Evolutionary conservation across 2,329 filamentous ascomycete genomes (phyloP), one percentile per base, ranked within the genome.

Genomic region (Claviceps sp.): DNA sequence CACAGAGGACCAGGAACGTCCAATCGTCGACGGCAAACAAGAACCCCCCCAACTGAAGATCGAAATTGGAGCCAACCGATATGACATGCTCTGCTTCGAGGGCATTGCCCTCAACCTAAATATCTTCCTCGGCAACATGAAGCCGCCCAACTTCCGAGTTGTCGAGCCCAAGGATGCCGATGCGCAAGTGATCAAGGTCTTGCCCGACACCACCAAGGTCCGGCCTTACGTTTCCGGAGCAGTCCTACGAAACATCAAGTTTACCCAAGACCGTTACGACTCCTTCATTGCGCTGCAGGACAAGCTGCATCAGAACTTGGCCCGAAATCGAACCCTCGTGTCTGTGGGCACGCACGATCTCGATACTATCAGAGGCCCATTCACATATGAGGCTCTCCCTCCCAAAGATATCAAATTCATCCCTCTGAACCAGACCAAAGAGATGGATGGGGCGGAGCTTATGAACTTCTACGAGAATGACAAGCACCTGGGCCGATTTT

Each of bases 271-370:
- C 59, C 79, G 86, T 59, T 98, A 98, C 69, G 88, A 95, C 61
- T 96, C 89, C 63, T 98, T 98, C 85, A 98, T 98, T 66, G 81
- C 85, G 52, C 78, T 98, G 47, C 93, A 98, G 73, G 94, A 98
- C 72, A 98, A 98, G 74, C 80, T 98, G 47, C 93, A 98, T 73
- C 86, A 91, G 67, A 98, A 98, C 65, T 74, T 98, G 58, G 94
- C 93, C 48, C 82, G 93, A 56, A 87, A 97, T 69, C 77, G 93
- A 62, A 96, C 91, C 1, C 73, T 98, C 47, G 91, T 96, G n/a
- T 87, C 91, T 22, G 96, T 98, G 64, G 93, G 93, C 60, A 98
- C 93, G 3, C 93, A 98, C 69, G 91, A 98, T 66, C 75, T 97
- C 57, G 90, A 97, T 65, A 96, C 88, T 18, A 75, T 98, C 61